phyloP scores from a whole-genome alignment of 805 yeast genomes.

The Maudiozyma barnettii region DNA sequence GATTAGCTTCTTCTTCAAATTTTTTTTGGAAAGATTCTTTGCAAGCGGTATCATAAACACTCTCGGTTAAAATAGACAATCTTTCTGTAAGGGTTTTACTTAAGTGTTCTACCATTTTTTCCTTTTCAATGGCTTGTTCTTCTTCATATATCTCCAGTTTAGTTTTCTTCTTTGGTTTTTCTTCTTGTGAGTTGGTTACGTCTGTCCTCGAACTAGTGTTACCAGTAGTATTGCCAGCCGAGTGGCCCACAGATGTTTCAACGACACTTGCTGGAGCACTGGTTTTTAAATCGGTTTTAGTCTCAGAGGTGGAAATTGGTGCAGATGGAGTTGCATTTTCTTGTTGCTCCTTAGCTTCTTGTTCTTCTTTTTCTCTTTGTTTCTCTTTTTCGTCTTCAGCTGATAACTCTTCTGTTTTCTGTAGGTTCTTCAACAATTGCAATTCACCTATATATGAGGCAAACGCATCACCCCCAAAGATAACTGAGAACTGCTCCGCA shows the following conservation, averaged over 20 bases:
- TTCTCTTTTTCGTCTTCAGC: constrained; percentile 38
- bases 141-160: constrained; percentile 58
- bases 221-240: neutral
- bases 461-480: constrained; percentile 88
- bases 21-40: constrained; percentile 53
- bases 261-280: neutral
- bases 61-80: constrained; percentile 48
- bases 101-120: constrained; percentile 54
- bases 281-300: neutral
- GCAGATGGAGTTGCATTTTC: constrained; percentile 6
- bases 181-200: constrained; percentile 14
- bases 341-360: constrained; percentile 4
- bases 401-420: constrained; percentile 46
- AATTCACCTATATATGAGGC: constrained; percentile 82
- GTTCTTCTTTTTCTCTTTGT: constrained; percentile 28
- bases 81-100: constrained; percentile 47
- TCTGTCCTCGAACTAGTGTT: neutral
- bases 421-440: constrained; percentile 65
- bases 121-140: constrained; percentile 59
- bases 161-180: constrained; percentile 36
- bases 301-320: neutral
- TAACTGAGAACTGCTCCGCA: constrained; percentile 56
- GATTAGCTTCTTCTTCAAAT: constrained; percentile 73
- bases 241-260: neutral
- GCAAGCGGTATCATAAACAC: constrained; percentile 55